Evolutionary conservation across 352 stramenopile species (phyloP).

Genomic region (Phytophthora tentaculata): DNA sequence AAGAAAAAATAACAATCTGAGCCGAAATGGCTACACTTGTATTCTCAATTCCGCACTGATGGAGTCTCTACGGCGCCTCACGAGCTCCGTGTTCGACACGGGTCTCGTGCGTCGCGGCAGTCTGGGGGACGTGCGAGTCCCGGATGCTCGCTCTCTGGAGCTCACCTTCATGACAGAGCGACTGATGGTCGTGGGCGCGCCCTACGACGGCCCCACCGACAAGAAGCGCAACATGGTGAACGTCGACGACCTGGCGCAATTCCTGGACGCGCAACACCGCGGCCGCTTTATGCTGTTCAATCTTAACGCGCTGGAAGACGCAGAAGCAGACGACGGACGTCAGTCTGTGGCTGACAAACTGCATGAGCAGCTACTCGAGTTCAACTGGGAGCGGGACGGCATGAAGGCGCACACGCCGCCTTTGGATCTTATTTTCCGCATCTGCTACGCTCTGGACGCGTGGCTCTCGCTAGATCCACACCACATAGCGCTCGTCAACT

Average conservation of each 20-base stretch:
- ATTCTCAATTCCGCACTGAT: conserved; percentile 36
- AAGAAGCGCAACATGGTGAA: conserved; percentile 83
- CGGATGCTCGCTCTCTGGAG: conserved; percentile 54
- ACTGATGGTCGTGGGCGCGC: conserved; percentile 66
- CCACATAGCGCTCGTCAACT: conserved; percentile 91
- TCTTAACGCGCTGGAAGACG: conserved; percentile 63
- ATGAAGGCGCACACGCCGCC: conserved; percentile 87
- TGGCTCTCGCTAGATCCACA: conserved; percentile 85
- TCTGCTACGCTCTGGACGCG: conserved; percentile 94
- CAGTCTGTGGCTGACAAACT: conserved; percentile 53
- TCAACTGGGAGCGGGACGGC: conserved; percentile 79
- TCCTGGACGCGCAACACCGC: conserved; percentile 59
- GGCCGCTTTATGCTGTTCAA: conserved; percentile 85
- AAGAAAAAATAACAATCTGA: conserved; percentile 10
- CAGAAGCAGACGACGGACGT: conserved; percentile 2
- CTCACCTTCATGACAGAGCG: conserved; percentile 80
- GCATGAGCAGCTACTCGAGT: conserved; percentile 87
- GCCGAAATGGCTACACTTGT: conserved; percentile 18
- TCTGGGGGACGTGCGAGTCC: conserved; percentile 29
- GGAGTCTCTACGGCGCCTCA: conserved; percentile 78
- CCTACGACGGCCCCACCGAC: conserved; percentile 59
- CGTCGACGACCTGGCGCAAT: conserved; percentile 64
- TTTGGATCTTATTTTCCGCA: conserved; percentile 87
- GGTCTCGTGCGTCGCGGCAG: conserved; percentile 47
- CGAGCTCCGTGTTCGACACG: conserved; percentile 72